phyloP scores from a whole-genome alignment of 768 basidiomycete genomes.

The Cubamyces sp. region DNA sequence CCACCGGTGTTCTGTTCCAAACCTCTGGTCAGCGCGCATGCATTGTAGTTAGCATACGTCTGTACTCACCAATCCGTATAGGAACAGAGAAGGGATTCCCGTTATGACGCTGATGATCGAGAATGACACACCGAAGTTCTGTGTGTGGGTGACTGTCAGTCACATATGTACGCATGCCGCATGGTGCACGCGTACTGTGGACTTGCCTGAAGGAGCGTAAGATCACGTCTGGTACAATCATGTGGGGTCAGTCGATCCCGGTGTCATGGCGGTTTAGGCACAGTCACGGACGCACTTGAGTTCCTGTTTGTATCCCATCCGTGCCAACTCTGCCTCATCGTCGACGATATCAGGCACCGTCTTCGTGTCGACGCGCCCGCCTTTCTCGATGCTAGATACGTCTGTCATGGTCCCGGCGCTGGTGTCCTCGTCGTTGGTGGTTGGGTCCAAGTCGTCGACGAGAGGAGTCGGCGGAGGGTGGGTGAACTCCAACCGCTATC shows the following conservation, averaged over 20 bases:
- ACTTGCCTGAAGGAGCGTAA: slow-evolving; percentile 62
- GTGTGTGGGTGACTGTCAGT: not conserved
- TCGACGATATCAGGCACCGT: slow-evolving; percentile 18
- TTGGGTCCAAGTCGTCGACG: no score
- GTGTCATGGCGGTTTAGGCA: not conserved
- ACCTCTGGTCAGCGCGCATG: not conserved
- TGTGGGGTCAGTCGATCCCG: no score
- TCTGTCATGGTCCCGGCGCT: slow-evolving; percentile 8
- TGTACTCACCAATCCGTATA: slow-evolving; percentile 63
- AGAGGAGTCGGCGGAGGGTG: not conserved
- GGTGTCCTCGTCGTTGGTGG: not conserved
- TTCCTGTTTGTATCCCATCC: slow-evolving; percentile 77
- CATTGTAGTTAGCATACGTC: no score
- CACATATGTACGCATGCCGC: not conserved
- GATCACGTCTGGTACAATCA: slow-evolving; percentile 51
- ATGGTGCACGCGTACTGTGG: no score
- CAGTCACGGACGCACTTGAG: slow-evolving; percentile 49
- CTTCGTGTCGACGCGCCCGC: slow-evolving; percentile 5
- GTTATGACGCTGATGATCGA: slow-evolving; percentile 79
- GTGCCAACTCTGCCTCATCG: slow-evolving; percentile 66
- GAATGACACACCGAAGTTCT: slow-evolving; percentile 79
- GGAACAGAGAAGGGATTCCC: slow-evolving; percentile 69
- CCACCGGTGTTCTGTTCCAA: slow-evolving; percentile 70
- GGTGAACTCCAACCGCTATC: slow-evolving; percentile 9
- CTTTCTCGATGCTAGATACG: slow-evolving; percentile 18